phyloP scores from a whole-genome alignment of 202 grass and related monocot species.

The Carex arenaria region DNA sequence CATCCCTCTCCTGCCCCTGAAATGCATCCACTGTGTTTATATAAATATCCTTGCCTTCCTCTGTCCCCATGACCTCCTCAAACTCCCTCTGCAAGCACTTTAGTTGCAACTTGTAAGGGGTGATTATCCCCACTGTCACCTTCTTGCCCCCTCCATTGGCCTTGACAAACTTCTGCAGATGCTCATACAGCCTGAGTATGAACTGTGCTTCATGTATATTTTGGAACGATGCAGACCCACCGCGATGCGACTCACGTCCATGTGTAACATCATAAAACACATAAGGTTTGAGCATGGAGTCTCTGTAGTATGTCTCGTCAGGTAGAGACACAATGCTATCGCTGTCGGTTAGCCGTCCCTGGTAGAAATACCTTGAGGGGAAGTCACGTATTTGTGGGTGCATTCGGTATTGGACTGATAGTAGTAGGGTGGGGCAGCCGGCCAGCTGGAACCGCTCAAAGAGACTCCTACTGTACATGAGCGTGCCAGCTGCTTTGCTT shows the following conservation, averaged over 20 bases:
- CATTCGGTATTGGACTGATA: constrained; percentile 98
- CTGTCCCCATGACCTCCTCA: constrained; percentile 64
- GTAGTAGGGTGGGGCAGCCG: constrained; percentile 85
- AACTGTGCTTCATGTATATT: constrained; percentile 98
- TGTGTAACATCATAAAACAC: constrained; percentile 88
- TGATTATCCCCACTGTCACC: constrained; percentile 93
- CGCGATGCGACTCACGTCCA: constrained; percentile 92
- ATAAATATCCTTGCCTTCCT: constrained; percentile 98
- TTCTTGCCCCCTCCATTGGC: constrained; percentile 72
- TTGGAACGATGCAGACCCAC: constrained; percentile 80
- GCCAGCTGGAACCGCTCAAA: constrained; percentile 98
- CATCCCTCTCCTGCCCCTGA: constrained; percentile 96
- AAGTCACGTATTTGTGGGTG: constrained; percentile 98
- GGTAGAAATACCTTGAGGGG: constrained; percentile 95
- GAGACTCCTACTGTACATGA: constrained; percentile 97
- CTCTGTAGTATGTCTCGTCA: constrained; percentile 78
- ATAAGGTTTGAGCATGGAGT: constrained; percentile 78
- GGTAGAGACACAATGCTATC: constrained; percentile 66
- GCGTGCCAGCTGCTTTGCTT: constrained; percentile 96
- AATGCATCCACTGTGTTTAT: constrained; percentile 99
- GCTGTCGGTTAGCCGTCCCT: constrained; percentile 86
- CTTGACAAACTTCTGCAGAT: constrained; percentile 85
- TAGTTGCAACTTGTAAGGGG: constrained; percentile 94
- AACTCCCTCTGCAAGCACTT: constrained; percentile 97
- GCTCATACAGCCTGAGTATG: constrained; percentile 60